These are phyloP conservation scores for Phytophthora sojae DNA, from an alignment of 352 stramenopile species.

Conservation along the genomic window DNA sequence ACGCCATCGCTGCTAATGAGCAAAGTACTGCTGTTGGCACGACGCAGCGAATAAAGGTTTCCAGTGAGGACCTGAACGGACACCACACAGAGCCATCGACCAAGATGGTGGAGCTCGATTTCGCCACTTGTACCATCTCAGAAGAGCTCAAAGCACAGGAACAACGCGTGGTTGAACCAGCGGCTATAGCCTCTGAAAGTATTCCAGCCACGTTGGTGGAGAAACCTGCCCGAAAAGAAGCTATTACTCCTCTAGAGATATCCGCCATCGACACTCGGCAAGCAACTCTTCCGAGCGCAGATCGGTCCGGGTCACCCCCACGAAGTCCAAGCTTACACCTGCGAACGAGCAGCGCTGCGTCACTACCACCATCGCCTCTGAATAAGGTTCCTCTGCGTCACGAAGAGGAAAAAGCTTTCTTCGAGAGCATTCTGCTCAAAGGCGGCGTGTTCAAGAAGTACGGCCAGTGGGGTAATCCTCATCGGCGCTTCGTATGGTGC, in stretches of 20 bases:
- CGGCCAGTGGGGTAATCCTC: conserved; percentile 77
- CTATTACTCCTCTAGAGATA: conserved; percentile 5
- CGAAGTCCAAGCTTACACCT: conserved; percentile 27
- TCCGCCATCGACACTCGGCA: conserved; percentile 23
- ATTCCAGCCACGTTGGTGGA: conserved; percentile 4
- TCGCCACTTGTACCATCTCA: not conserved
- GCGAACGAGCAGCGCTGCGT: conserved; percentile 13
- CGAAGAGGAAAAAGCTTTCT: conserved; percentile 58
- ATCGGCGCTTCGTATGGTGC: conserved; percentile 78
- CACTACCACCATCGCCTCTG: conserved; percentile 14
- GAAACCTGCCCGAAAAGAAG: conserved; percentile 7
- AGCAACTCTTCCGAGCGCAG: conserved; percentile 17
- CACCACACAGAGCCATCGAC: not conserved
- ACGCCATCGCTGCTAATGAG: conserved; percentile 36
- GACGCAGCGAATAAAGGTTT: not conserved
- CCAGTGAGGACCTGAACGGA: not conserved
- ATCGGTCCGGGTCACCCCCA: conserved; percentile 15
- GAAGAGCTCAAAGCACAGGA: conserved; percentile 13
- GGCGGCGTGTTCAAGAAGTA: conserved; percentile 82
- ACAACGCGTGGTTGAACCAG: not conserved
- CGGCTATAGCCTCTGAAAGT: not conserved
- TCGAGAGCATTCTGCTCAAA: conserved; percentile 70
- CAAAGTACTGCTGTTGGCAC: not conserved
- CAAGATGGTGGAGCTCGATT: conserved; percentile 3
- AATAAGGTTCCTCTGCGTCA: conserved; percentile 15